Base-by-base conservation (phyloP, 805 yeast species). In the Candida boleticola region DNA sequence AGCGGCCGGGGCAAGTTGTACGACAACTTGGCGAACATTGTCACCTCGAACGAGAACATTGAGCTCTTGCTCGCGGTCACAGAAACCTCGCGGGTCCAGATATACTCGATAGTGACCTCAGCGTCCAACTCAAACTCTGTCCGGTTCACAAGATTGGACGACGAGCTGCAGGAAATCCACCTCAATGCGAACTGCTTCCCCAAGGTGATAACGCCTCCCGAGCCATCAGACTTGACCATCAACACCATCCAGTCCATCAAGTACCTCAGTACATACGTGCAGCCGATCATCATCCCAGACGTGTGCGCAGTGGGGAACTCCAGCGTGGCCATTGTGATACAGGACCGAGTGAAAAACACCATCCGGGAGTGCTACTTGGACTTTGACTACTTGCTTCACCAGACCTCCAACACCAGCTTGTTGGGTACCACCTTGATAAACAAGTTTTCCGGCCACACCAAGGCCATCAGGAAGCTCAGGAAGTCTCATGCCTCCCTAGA, bases 401-500 rank as follows among this genome's bases (percentile, higher is more conserved):
- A 3, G 26, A 20, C 11, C 16, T 19, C 38, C 49, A 2, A 26
- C 36, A 13, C 11, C 30, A n/a, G 31, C 37, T 14, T 20, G 16
- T 31, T 50, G 10, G 55, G 53, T 1, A 42, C 57, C 3, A 40
- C 36, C 9, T 50, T 69, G 17, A 30, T 53, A 2, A 54, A 81
- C 47, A 82, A 84, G 50, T 77, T 83, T 41, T 88, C 95, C 1
- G 98, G 98, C 1, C 97, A 89, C 56, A 76, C 80, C 42, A 89
- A 89, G 55, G 86, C 96, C 0, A 81, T 90, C 18, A 79, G 77
- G 49, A 74, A 71, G 37, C 60, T 90, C 3, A 66, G 79, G 14
- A 78, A 89, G 51, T 84, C 95, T 1, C 66, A 79, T 21, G 57
- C 67, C 1, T 49, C 58, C 23, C 10, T 23, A 11, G 41, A 37